Percentiles rank a stretch among this genome's conserved stretches.
Evolutionary conservation across 2,329 filamentous ascomycete genomes (phyloP).

Genomic region (Arthrobotrys entomopaga): DNA sequence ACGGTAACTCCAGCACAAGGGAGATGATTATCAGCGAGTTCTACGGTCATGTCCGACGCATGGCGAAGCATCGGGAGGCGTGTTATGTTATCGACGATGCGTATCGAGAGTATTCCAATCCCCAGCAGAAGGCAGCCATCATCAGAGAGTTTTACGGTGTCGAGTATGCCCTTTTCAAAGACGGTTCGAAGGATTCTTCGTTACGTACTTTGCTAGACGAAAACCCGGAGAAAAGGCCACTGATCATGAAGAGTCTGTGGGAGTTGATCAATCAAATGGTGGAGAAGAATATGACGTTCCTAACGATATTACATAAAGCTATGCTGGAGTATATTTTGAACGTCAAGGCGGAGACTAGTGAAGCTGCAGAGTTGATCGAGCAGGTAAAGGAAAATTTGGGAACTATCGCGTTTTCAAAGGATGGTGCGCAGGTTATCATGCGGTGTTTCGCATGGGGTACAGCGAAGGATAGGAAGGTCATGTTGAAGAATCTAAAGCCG

Average conservation of each 20-base stretch:
- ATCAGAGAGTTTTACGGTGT: conserved; percentile 96
- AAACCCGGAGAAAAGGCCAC: conserved; percentile 83
- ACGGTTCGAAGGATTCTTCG: conserved; percentile 69
- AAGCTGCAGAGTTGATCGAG: conserved; percentile 87
- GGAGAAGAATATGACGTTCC: conserved; percentile 95
- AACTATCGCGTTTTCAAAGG: conserved; percentile 93
- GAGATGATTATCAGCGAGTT: conserved; percentile 93
- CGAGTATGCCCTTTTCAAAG: conserved; percentile 85
- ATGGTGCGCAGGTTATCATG: conserved; percentile 82
- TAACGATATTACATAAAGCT: conserved; percentile 97
- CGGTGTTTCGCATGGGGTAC: conserved; percentile 83
- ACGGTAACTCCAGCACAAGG: conserved; percentile 85
- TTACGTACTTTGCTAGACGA: conserved; percentile 78
- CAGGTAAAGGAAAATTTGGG: conserved; percentile 90
- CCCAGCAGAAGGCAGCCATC: conserved; percentile 83
- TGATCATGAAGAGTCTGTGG: conserved; percentile 85
- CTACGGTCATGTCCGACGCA: conserved; percentile 87
- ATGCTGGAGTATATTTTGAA: conserved; percentile 97
- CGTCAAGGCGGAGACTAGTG: conserved; percentile 78
- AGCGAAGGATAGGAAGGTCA: conserved; percentile 90
- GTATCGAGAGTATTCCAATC: conserved; percentile 86
- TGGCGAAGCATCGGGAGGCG: conserved; percentile 95
- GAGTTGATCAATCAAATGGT: conserved; percentile 90
- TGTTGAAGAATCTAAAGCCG: conserved; percentile 90
- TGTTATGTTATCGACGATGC: conserved; percentile 98